Base-by-base conservation (phyloP, 2,329 filamentous ascomycete genomes). In the Blastomyces percursus region DNA sequence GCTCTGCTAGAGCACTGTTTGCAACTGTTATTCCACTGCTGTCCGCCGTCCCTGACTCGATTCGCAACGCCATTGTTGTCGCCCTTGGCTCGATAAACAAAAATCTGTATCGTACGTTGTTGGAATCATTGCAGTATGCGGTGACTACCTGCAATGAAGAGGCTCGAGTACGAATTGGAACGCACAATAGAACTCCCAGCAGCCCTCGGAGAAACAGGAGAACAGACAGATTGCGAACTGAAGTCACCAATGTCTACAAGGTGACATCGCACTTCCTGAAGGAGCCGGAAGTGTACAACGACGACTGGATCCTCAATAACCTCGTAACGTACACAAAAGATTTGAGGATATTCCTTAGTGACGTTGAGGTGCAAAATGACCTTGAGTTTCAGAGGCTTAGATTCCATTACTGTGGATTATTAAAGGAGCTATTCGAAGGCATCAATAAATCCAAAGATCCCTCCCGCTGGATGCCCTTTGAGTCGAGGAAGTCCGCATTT, bases 221-320 rank as follows among this genome's bases (percentile, higher is more conserved):
- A 71, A 94, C 91, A 67, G 94, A 97, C 71, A 80, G 91, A 40
- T 77, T 99, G 42, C 85, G 95, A 61, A 96, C 93, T 0, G 94
- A 97, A 72, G 91, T 97, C 60, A 96, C 95, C 0, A 90, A 97
- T 71, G 90, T 99, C 8, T 96, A 97, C 76, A 93, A 95, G 72
- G 80, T 97, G 44, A 97, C 93, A 0, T 91, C 92, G 0, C 89
- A 92, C 69, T 96, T 96, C 67, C 78, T 99, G 46, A 88, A 88
- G 66, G 83, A 90, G 52, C 80, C 88, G 0, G 86, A 90, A 57
- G 84, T 96, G 4, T 90, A 89, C 72, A 85, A 88, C 63, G 90
- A 96, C 67, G 91, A 96, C 66, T 96, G 91, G 86, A 89, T 96
- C 52, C 78, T 99, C 55, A 88, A 86, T 65, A 96, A 96, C 66